Conservation (phyloP, 352 stramenopile species). For the Phytophthora citrophthora region DNA sequence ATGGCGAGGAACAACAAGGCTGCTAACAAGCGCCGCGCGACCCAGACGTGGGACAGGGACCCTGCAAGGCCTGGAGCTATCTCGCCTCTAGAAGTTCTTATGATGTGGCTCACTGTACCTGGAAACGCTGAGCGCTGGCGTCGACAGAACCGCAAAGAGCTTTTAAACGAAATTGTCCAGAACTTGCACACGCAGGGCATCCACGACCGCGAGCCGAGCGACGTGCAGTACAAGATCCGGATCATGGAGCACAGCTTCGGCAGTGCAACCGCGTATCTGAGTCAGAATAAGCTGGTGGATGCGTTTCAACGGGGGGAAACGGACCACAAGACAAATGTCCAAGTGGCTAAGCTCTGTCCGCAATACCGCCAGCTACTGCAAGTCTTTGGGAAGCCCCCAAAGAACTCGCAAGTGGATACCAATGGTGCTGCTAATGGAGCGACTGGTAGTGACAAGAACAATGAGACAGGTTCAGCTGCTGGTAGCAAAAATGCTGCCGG, state of each 20-base stretch:
- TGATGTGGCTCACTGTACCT: conserved; percentile 39
- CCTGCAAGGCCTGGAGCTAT: conserved; percentile 9
- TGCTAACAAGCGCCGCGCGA: conserved; percentile 14
- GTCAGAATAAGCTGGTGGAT: conserved; percentile 19
- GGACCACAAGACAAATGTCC: conserved; percentile 10
- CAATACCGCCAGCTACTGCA: conserved; percentile 39
- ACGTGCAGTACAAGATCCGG: conserved; percentile 25
- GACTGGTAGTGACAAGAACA: conserved; percentile 4
- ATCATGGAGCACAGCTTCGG: conserved; percentile 27
- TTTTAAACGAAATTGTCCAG: conserved; percentile 18
- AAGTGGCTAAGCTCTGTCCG: conserved; percentile 31
- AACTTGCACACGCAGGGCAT: conserved; percentile 25
- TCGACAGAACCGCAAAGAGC: conserved; percentile 17
- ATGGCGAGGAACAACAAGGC: conserved; percentile 10
- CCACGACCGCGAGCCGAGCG: conserved; percentile 8
- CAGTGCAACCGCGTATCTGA: conserved; percentile 22
- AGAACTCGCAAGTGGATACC: not conserved
- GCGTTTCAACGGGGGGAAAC: conserved; percentile 27
- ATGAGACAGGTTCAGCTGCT: not conserved
- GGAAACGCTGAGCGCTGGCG: conserved; percentile 44
- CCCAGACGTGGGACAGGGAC: conserved; percentile 23
- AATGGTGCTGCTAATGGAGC: conserved; percentile 3
- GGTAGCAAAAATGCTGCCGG: conserved; percentile 4
- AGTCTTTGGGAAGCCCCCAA: conserved; percentile 13
- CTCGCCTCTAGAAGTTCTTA: conserved; percentile 33